Evolutionary conservation across 257 asterid species (phyloP), one percentile per base, ranked within the genome.

Genomic region (Voacanga thouarsii): DNA sequence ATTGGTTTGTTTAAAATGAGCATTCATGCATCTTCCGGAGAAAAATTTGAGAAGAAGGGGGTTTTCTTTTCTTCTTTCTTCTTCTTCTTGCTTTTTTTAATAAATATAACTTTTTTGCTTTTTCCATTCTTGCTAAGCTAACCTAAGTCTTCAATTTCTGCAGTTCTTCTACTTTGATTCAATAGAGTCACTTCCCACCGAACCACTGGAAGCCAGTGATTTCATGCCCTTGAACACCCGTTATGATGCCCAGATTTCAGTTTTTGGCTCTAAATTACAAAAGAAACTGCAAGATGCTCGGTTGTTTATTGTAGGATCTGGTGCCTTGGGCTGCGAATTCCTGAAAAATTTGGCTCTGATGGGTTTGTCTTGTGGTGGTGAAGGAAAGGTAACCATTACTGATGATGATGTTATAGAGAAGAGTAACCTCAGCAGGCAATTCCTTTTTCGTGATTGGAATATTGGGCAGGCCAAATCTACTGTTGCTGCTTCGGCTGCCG

Each of bases 111-210:
- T 19, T 16, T 28, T 56, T 53, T 15, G 7, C 33, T 53, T 39
- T 6, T 37, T 9, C 67, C n/a, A 12, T 57, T 57, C 43, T 11
- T 28, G 33, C 61, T 53, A 43, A 61, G 23, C 47, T 60, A 7
- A 81, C 28, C 3, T 7, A 12, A 19, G 6, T 5, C 53, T 63
- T 18, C 82, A 61, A 51, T 79, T 78, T 77, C 69, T 61, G 81
- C 90, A 94, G 98, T 94, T 94, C 84, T 92, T 94, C 82, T 94
- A 94, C 88, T 94, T 94, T 0, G 98, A 94, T 85, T 94, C 98
- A 0, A 83, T 88, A 63, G 98, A 94, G 83, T 94, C 97, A 60
- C 97, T 94, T 81, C 98, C 98, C 61, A 87, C 91, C 19, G 96
- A 90, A 83, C 88, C 90, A 33, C 44, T 90, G 63, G 97, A 92